These are phyloP conservation scores for Cutaneotrichosporon sp. DNA, from an alignment of 1,284 basidiomycete genomes.

Conservation along the genomic window DNA sequence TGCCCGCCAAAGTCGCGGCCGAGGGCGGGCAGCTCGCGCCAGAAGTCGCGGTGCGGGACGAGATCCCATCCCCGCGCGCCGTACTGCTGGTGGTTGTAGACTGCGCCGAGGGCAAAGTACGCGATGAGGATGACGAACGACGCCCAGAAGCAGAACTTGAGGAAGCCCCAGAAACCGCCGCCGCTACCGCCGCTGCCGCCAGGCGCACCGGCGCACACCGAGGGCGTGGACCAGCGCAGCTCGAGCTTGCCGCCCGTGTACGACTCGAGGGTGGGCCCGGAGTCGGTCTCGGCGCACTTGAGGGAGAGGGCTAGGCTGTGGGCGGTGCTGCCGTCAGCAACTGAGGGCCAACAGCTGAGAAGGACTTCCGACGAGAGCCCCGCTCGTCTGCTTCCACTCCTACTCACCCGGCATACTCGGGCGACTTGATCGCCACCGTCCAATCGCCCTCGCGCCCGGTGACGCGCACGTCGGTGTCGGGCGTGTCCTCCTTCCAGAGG, in stretches of 20 bases:
- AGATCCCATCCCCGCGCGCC: constrained; percentile 53
- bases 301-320: constrained; percentile 14
- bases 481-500: constrained; percentile 36
- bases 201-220: constrained; percentile 41
- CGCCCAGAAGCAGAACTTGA: constrained; percentile 50
- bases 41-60: constrained; percentile 55
- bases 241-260: constrained; percentile 42
- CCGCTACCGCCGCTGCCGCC: constrained; percentile 5
- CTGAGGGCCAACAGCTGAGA: neutral
- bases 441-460: constrained; percentile 38
- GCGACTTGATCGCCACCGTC: constrained; percentile 35
- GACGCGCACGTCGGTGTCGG: constrained; percentile 33
- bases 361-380: no score
- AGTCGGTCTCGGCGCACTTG: constrained; percentile 22
- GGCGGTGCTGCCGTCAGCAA: constrained; percentile 11
- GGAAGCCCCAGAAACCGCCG: constrained; percentile 28
- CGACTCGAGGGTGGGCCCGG: constrained; percentile 20
- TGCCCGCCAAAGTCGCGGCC: constrained; percentile 47
- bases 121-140: constrained; percentile 31
- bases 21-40: constrained; percentile 51
- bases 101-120: constrained; percentile 52
- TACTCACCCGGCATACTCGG: constrained; percentile 49
- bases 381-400: no score
- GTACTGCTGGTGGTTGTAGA: constrained; percentile 55
- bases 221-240: constrained; percentile 45